phyloP scores from a whole-genome alignment of 2,329 filamentous ascomycete species.

The Aspergillus fumigatus region DNA sequence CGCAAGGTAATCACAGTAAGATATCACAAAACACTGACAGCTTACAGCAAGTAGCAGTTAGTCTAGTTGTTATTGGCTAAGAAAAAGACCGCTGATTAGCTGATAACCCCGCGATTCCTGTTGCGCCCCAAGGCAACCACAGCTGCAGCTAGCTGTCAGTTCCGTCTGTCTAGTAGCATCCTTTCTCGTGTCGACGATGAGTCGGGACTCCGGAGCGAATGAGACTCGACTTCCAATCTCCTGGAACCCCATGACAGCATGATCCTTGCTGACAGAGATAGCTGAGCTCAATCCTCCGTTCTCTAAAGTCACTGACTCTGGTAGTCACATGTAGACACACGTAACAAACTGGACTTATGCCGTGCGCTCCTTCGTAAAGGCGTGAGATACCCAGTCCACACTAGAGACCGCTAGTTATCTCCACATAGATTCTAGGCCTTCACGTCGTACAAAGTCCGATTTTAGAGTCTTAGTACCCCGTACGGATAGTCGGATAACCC shows the following conservation, averaged over 20 bases:
- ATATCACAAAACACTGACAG: neutral
- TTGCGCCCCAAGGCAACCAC: neutral
- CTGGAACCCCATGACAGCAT: neutral
- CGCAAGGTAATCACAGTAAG: too few relatives aligned
- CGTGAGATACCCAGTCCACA: neutral
- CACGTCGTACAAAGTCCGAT: neutral
- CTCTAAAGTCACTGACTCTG: neutral
- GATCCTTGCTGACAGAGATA: neutral
- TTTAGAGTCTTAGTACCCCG: neutral
- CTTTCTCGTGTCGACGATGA: neutral
- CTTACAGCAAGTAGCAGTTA: neutral
- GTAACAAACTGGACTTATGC: neutral
- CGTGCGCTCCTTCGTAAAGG: neutral
- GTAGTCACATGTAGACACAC: neutral
- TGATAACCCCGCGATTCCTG: neutral
- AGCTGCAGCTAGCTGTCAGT: neutral
- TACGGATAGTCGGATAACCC: neutral
- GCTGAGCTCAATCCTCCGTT: neutral
- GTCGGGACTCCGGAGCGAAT: neutral
- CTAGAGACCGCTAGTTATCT: neutral
- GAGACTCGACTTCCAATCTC: neutral
- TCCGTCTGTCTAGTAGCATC: neutral
- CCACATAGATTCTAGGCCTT: neutral
- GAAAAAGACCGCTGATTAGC: neutral
- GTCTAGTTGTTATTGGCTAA: neutral